Base-by-base conservation (phyloP, 345 rosid species). In the Orychophragmus violaceus region DNA sequence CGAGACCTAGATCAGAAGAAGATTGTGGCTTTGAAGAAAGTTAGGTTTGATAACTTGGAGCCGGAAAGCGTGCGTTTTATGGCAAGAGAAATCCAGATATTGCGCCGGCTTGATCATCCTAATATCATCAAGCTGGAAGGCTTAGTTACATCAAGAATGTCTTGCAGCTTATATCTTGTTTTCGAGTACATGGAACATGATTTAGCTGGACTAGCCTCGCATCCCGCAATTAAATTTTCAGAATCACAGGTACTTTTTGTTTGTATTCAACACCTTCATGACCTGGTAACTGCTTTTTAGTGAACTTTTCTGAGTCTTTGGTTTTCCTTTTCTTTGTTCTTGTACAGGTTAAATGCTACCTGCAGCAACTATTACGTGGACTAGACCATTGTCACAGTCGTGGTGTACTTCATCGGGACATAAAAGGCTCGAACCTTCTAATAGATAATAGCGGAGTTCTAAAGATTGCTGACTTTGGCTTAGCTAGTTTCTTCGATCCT, bases 121-220 rank as follows among this genome's bases (percentile, higher is more conserved):
- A 94, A 94, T 82, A 90, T 94, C 57, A 83, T 94, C 72, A 94
- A 90, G 77, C 80, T 94, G 14, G 99, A 94, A 81, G 99, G 99
- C 57, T 83, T 94, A 59, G 99, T 94, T 69, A 94, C 99, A 14
- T 94, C 99, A 16, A 94, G 99, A 82, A 94, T 93, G 97, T 93
- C 98, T 45, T 90, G 97, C 75, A 93, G 98, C 81, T 83, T 93
- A 71, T 93, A 93, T 75, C 97, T 94, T 75, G 99, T 94, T 69
- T 94, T 94, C 41, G 99, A 94, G 79, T 94, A 88, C 69, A 94
- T 94, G 99, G 99, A 94, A 74, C 99, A 94, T 79, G 99, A 94
- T 82, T 66, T 94, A 70, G 89, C 97, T 35, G 99, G 99, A 49
- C 85, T 94, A 41, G 97, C 99, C 19, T 81, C 97, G 12, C 90